A percentile compares a stretch with the other conserved stretches of the same genome.
Conservation (phyloP, 306 rosid genomes). For the Pachyrhizus erosus region DNA sequence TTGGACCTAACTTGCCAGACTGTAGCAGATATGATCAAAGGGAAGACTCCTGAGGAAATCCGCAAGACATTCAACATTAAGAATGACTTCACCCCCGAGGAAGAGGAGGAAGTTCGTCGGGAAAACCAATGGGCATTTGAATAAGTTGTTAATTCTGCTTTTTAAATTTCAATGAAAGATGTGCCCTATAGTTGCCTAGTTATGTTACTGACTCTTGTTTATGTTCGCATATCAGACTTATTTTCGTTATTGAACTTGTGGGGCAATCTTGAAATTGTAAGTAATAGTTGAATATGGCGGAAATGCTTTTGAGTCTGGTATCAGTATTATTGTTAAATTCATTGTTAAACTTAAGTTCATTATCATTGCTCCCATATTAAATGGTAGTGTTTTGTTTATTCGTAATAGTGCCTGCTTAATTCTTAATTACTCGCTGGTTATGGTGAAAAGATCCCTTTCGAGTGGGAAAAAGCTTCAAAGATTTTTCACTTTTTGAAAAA, state of each 20-base stretch:
- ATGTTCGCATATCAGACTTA: background rate
- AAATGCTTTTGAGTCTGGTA: background rate
- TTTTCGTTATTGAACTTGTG: background rate
- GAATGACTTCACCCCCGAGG: constrained; percentile 71
- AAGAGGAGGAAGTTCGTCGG: constrained; percentile 74
- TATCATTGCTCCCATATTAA: background rate
- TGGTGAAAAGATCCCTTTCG: too few relatives aligned
- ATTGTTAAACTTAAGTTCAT: background rate
- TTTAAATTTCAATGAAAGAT: background rate
- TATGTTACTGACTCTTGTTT: background rate
- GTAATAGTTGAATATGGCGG: background rate
- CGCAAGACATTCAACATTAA: constrained; percentile 69
- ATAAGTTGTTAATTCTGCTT: background rate
- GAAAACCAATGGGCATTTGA: constrained; percentile 83
- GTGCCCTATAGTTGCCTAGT: background rate
- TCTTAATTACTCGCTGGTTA: too few relatives aligned
- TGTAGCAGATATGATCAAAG: constrained; percentile 79
- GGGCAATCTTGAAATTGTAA: constrained; percentile 7
- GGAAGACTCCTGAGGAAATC: constrained; percentile 74
- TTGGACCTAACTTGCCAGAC: constrained; percentile 74
- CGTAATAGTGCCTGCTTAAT: too few relatives aligned
- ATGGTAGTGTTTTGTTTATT: too few relatives aligned
- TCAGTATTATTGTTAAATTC: background rate
- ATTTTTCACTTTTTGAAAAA: too few relatives aligned
- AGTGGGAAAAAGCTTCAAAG: too few relatives aligned